These are phyloP conservation scores for Blastobotrys arbuscula DNA, from an alignment of 1,139 yeast genomes.

Conservation along the genomic window DNA sequence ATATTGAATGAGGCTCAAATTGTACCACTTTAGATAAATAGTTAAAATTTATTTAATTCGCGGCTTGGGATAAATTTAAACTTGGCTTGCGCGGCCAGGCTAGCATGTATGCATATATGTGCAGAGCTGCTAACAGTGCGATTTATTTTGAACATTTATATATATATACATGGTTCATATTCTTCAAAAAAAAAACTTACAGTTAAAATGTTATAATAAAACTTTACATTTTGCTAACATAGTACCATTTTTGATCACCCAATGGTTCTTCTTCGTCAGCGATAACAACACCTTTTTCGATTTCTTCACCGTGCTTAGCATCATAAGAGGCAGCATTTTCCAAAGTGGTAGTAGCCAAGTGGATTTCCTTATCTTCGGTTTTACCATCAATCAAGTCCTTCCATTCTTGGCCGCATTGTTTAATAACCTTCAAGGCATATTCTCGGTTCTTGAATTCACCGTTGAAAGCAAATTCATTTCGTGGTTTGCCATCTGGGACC, in stretches of 20 bases:
- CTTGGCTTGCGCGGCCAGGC: no score
- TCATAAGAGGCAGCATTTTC: not conserved
- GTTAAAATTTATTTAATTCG: no score
- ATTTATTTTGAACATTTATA: no score
- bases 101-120: no score
- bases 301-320: not conserved
- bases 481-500: constrained; percentile 86
- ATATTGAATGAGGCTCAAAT: no score
- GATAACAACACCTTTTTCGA: not conserved
- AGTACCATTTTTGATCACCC: constrained; percentile 4
- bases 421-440: constrained; percentile 66
- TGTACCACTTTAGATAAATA: no score
- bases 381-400: constrained; percentile 51
- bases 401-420: constrained; percentile 74
- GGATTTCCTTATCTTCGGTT: constrained; percentile 25
- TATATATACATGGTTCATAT: no score
- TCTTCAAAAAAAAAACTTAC: not conserved
- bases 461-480: constrained; percentile 77
- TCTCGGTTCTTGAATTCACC: constrained; percentile 71
- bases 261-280: not conserved
- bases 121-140: no score
- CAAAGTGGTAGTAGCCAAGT: constrained; percentile 13
- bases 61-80: no score
- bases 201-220: not conserved
- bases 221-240: constrained; percentile 3